A percentile compares a stretch with the other conserved stretches of the same genome.
phyloP scores from a whole-genome alignment of 768 basidiomycete genomes.

The Cubamyces lactineus region DNA sequence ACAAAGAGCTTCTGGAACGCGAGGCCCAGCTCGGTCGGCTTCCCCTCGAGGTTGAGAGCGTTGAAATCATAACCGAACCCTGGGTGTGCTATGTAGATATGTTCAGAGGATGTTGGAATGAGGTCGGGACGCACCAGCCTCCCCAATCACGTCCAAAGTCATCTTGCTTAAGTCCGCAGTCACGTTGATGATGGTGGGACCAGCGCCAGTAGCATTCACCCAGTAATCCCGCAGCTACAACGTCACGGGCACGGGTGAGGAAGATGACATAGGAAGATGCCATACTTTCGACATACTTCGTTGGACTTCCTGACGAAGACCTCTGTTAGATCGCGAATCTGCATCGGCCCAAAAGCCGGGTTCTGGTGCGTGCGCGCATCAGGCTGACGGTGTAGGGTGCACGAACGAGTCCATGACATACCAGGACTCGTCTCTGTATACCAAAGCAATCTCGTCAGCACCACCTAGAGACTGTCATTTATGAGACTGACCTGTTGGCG shows the following conservation, averaged over 20 bases:
- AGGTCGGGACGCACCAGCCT: constrained; percentile 35
- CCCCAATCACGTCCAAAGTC: constrained; percentile 48
- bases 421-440: constrained; percentile 33
- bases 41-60: constrained; percentile 31
- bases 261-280: no score
- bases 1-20: constrained; percentile 35
- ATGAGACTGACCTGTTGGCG: constrained; percentile 41
- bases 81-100: no score
- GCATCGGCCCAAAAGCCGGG: constrained; percentile 65
- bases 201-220: constrained; percentile 33
- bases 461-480: no score
- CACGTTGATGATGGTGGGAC: constrained; percentile 35
- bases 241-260: no score
- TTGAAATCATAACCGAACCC: constrained; percentile 42
- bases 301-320: constrained; percentile 61
- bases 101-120: no score
- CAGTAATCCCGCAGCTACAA: constrained; percentile 29
- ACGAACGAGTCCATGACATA: constrained; percentile 5
- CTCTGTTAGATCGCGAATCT: constrained; percentile 59
- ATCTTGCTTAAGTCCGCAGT: constrained; percentile 38
- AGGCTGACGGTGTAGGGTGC: no score
- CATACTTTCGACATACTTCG: constrained; percentile 48
- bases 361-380: constrained; percentile 45
- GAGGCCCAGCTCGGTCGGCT: constrained; percentile 34
- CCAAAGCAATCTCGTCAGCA: not conserved